phyloP scores from a whole-genome alignment of 495 filamentous ascomycete species.

The Parmelia sp. region DNA sequence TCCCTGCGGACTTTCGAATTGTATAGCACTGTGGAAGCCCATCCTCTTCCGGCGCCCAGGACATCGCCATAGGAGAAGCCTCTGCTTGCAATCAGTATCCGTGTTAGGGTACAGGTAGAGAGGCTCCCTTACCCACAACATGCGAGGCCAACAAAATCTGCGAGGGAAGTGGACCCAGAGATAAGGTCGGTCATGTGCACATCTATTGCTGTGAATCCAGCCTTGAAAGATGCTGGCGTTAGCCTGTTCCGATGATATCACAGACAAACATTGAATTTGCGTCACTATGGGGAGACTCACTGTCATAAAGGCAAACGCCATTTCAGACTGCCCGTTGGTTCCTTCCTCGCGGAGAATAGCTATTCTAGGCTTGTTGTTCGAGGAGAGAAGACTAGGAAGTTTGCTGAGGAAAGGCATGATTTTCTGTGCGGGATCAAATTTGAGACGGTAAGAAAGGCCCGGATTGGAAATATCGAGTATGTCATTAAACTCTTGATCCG shows the following conservation, averaged over 20 bases:
- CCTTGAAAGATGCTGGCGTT: not conserved
- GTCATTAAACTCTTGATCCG: slow-evolving; percentile 73
- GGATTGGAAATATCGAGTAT: slow-evolving; percentile 73
- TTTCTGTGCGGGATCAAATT: slow-evolving; percentile 72
- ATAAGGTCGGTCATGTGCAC: slow-evolving; percentile 97
- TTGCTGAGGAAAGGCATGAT: slow-evolving; percentile 62
- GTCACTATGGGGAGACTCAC: slow-evolving; percentile 57
- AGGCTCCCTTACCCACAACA: too few relatives aligned
- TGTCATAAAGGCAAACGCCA: slow-evolving; percentile 91
- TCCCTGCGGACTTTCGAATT: slow-evolving; percentile 69
- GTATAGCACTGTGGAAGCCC: slow-evolving; percentile 90
- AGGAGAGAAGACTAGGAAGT: slow-evolving; percentile 53
- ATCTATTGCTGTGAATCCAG: slow-evolving; percentile 81
- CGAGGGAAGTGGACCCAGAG: too few relatives aligned
- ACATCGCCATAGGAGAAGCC: slow-evolving; percentile 77
- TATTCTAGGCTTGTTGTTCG: slow-evolving; percentile 71
- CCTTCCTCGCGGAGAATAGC: slow-evolving; percentile 94
- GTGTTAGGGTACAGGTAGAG: too few relatives aligned
- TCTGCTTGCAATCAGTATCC: too few relatives aligned
- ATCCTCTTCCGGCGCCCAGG: slow-evolving; percentile 87
- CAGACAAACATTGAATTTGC: too few relatives aligned
- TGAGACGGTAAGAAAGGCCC: slow-evolving; percentile 78
- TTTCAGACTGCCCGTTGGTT: slow-evolving; percentile 90
- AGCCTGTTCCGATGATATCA: too few relatives aligned
- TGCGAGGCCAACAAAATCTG: too few relatives aligned